Percentiles rank a stretch among this genome's conserved stretches.
Evolutionary conservation across 176 grass and related monocot species (phyloP).

Genomic region (Pharus latifolius): DNA sequence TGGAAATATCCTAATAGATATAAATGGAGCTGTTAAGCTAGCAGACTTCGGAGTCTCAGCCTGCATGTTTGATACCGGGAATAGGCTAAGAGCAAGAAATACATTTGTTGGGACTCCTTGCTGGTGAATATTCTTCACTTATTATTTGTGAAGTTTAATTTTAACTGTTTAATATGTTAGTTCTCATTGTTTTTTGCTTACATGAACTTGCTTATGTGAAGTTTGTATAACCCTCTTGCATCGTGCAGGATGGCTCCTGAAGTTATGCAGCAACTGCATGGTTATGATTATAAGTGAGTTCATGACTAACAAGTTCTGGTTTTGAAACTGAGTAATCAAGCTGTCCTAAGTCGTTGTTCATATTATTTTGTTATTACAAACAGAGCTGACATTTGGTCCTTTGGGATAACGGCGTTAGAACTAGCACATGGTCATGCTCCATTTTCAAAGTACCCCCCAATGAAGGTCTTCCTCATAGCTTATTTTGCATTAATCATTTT

Average conservation of each 20-base stretch:
- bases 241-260: slow-evolving; percentile 95
- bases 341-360: not conserved
- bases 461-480: slow-evolving; percentile 46
- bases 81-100: slow-evolving; percentile 86
- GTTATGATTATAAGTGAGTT: slow-evolving; percentile 97
- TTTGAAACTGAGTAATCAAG: slow-evolving; percentile 15
- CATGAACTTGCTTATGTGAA: slow-evolving; percentile 11
- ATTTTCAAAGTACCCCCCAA: slow-evolving; percentile 95
- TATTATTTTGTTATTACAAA: slow-evolving; percentile 13
- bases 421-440: slow-evolving; percentile 96
- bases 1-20: slow-evolving; percentile 96
- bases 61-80: slow-evolving; percentile 96
- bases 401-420: slow-evolving; percentile 95
- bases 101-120: slow-evolving; percentile 98
- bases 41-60: slow-evolving; percentile 93
- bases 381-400: slow-evolving; percentile 97
- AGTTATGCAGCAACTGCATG: slow-evolving; percentile 99
- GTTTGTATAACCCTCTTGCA: slow-evolving; percentile 13
- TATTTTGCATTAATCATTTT: slow-evolving; percentile 8
- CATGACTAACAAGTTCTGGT: not conserved
- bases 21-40: slow-evolving; percentile 88
- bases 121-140: slow-evolving; percentile 41
- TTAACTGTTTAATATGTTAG: not conserved
- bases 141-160: slow-evolving; percentile 9
- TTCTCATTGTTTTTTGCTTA: slow-evolving; percentile 7